Conservation (phyloP, 208 protist genomes). For the Phytomonas francai region DNA sequence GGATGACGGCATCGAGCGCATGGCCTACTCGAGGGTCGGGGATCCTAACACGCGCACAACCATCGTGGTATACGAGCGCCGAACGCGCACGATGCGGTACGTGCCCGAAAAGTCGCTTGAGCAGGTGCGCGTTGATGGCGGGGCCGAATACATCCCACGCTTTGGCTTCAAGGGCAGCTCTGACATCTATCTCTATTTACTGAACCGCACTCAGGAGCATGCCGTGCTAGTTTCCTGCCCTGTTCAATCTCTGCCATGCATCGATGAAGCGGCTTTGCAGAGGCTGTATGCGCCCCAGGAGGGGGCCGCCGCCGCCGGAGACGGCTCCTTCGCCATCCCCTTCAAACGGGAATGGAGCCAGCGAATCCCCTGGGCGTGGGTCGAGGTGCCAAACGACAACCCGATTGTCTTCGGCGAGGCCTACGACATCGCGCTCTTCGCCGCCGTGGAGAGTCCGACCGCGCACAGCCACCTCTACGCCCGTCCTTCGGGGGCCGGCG, state of each 20-base stretch:
- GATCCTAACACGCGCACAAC: constrained; percentile 58
- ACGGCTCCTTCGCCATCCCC: no score
- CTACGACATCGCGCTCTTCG: constrained; percentile 49
- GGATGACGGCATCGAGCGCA: constrained; percentile 36
- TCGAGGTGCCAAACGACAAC: constrained; percentile 31
- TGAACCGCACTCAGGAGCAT: constrained; percentile 64
- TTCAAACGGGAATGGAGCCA: constrained; percentile 36
- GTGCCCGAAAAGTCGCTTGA: constrained; percentile 35
- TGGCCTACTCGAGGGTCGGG: constrained; percentile 75
- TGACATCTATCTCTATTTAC: constrained; percentile 50
- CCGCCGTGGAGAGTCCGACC: constrained; percentile 43
- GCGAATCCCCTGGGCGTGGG: constrained; percentile 69
- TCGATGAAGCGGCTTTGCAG: constrained; percentile 16
- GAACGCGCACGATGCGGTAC: constrained; percentile 22
- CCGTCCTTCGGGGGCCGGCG: constrained; percentile 12
- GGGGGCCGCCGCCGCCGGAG: background rate
- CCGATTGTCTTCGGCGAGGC: constrained; percentile 43
- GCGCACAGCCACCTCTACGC: constrained; percentile 63
- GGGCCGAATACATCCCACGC: constrained; percentile 75
- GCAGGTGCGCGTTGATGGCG: constrained; percentile 26
- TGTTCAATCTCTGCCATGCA: constrained; percentile 32
- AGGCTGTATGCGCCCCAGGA: constrained; percentile 4
- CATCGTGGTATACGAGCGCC: constrained; percentile 46
- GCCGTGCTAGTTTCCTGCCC: constrained; percentile 49
- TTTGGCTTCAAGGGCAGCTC: constrained; percentile 73